Evolutionary conservation across 164 flowering plant species (phyloP).

Genomic region (Vitis riparia): DNA sequence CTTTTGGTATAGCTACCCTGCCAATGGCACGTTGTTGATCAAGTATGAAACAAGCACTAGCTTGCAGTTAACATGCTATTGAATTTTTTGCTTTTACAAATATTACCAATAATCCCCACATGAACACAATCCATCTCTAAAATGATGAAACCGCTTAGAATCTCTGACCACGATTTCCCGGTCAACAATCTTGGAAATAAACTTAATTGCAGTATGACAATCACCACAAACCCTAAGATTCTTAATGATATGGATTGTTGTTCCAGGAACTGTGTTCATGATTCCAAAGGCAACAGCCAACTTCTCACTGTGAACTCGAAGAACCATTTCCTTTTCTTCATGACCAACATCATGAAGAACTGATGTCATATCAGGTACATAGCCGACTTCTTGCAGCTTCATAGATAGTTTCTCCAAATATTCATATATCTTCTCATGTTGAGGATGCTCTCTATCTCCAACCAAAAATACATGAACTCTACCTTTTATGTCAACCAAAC

Average conservation of each 20-base stretch:
- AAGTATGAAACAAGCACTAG: background rate
- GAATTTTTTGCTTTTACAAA: background rate
- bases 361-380: conserved; percentile 55
- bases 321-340: conserved; percentile 69
- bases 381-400: conserved; percentile 67
- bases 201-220: conserved; percentile 67
- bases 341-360: conserved; percentile 75
- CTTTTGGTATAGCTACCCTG: too few relatives aligned
- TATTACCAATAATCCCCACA: conserved; percentile 76
- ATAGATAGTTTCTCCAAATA: conserved; percentile 45
- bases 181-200: conserved; percentile 51
- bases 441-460: conserved; percentile 79
- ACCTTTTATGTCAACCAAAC: conserved; percentile 73
- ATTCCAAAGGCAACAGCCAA: conserved; percentile 81
- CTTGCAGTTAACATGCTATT: background rate
- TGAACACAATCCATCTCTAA: conserved; percentile 67
- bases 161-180: conserved; percentile 76
- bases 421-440: conserved; percentile 52
- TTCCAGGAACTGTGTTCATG: conserved; percentile 63
- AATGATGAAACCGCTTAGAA: conserved; percentile 74
- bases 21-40: background rate
- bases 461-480: conserved; percentile 76
- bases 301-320: conserved; percentile 79
- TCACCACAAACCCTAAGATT: conserved; percentile 76
- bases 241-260: conserved; percentile 62